These are phyloP conservation scores for Roridomyces roridus DNA, from an alignment of 768 basidiomycete species.

Conservation along the genomic window DNA sequence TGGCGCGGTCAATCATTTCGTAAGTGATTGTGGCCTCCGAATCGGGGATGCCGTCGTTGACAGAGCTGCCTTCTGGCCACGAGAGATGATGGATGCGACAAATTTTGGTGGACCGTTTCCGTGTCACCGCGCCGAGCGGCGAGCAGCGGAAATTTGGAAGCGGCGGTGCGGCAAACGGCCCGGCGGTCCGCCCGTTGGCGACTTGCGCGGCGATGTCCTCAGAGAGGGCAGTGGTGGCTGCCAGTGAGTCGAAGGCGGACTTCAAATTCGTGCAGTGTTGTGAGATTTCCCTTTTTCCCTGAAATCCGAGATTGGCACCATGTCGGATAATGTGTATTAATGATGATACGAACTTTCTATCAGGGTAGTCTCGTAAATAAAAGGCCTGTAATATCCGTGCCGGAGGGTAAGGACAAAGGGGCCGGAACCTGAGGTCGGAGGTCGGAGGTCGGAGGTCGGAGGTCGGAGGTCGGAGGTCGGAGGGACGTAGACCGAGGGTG, in stretches of 20 bases:
- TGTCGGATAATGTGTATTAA: conserved; percentile 18
- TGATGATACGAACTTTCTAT: conserved; percentile 19
- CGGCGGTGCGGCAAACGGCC: conserved; percentile 26
- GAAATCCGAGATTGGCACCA: conserved; percentile 17
- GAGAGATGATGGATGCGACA: conserved; percentile 27
- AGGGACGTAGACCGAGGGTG: no score
- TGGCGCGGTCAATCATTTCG: neutral
- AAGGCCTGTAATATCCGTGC: no score
- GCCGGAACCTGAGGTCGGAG: no score
- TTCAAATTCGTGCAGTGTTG: conserved; percentile 23
- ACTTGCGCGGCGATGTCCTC: conserved; percentile 14
- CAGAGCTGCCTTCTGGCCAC: conserved; percentile 20
- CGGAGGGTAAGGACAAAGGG: no score
- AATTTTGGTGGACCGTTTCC: conserved; percentile 21
- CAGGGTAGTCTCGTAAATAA: conserved; percentile 19
- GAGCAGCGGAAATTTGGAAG: conserved; percentile 26
- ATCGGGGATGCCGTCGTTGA: conserved; percentile 29
- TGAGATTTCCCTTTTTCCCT: neutral
- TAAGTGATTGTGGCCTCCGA: conserved; percentile 20
- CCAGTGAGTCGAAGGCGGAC: conserved; percentile 13
- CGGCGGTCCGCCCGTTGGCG: conserved; percentile 12
- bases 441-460: no score
- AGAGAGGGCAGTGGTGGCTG: conserved; percentile 8
- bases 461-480: no score
- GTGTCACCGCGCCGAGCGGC: conserved; percentile 26